Conservation (phyloP, 2,329 filamentous ascomycete species). For the Dothiorella sarmentorum region DNA sequence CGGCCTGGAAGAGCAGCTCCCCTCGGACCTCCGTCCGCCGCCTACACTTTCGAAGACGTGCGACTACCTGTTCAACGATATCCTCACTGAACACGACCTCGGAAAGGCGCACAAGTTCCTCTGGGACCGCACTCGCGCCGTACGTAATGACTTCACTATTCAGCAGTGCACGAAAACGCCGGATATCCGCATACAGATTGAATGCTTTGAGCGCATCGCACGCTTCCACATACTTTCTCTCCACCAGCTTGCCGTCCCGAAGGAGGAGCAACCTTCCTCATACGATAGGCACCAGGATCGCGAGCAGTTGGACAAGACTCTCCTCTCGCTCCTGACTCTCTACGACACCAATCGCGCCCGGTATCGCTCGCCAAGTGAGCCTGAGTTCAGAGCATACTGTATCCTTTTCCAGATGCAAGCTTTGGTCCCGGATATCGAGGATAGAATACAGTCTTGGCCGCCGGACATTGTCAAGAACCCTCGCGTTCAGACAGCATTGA, state of each 20-base stretch:
- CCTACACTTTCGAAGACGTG: conserved; percentile 36
- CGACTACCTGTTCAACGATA: conserved; percentile 38
- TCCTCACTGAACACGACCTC: conserved; percentile 46
- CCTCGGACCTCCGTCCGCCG: conserved; percentile 61
- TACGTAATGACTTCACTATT: conserved; percentile 64
- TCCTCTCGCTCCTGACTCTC: conserved; percentile 59
- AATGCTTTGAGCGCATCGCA: conserved; percentile 60
- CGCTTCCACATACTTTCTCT: conserved; percentile 62
- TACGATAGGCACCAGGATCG: conserved; percentile 56
- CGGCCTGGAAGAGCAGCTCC: conserved; percentile 60
- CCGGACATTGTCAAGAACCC: conserved; percentile 47
- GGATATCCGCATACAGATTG: conserved; percentile 57
- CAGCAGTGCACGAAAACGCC: conserved; percentile 56
- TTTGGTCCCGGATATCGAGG: conserved; percentile 51
- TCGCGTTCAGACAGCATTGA: conserved; percentile 55
- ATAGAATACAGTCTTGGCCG: conserved; percentile 56
- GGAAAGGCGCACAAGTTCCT: conserved; percentile 59
- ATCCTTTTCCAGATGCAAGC: conserved; percentile 53
- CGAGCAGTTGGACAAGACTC: conserved; percentile 61
- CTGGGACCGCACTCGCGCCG: conserved; percentile 63
- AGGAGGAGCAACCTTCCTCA: conserved; percentile 25
- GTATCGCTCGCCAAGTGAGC: conserved; percentile 54
- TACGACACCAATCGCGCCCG: conserved; percentile 53
- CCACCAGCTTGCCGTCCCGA: conserved; percentile 53
- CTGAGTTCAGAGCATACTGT: conserved; percentile 63